phyloP scores from a whole-genome alignment of 352 stramenopile genomes.

The Albugo laibachii region DNA sequence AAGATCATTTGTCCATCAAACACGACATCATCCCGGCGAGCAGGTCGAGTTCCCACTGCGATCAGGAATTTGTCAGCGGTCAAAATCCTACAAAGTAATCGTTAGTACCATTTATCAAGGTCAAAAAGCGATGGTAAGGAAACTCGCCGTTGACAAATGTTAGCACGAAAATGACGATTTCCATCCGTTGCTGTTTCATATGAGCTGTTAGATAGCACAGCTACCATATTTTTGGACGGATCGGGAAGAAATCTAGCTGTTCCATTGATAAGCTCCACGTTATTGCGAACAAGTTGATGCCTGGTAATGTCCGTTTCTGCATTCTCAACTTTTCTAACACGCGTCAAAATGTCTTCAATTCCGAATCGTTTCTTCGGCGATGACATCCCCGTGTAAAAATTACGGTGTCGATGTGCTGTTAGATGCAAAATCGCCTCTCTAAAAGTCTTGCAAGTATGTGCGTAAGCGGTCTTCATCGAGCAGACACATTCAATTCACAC shows the following conservation, averaged over 20 bases:
- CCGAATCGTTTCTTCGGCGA: slow-evolving; percentile 46
- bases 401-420: slow-evolving; percentile 73
- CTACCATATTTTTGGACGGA: slow-evolving; percentile 48
- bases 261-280: slow-evolving; percentile 57
- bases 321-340: slow-evolving; percentile 60
- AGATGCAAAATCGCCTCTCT: slow-evolving; percentile 77
- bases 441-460: slow-evolving; percentile 37
- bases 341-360: slow-evolving; percentile 68
- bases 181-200: slow-evolving; percentile 60
- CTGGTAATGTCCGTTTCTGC: slow-evolving; percentile 74
- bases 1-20: slow-evolving; percentile 79
- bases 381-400: slow-evolving; percentile 68
- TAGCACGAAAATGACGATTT: slow-evolving; percentile 42
- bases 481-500: not conserved
- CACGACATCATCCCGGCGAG: slow-evolving; percentile 54
- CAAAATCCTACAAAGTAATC: slow-evolving; percentile 24
- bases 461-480: not conserved
- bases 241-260: slow-evolving; percentile 58
- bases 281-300: slow-evolving; percentile 64
- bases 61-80: slow-evolving; percentile 77
- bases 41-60: slow-evolving; percentile 65
- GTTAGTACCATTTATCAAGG: not conserved
- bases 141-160: slow-evolving; percentile 69
- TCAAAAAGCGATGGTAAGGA: not conserved
- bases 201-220: slow-evolving; percentile 66